These are phyloP conservation scores for Fonsecaea monophora DNA, from an alignment of 2,329 filamentous ascomycete species.

Conservation along the genomic window DNA sequence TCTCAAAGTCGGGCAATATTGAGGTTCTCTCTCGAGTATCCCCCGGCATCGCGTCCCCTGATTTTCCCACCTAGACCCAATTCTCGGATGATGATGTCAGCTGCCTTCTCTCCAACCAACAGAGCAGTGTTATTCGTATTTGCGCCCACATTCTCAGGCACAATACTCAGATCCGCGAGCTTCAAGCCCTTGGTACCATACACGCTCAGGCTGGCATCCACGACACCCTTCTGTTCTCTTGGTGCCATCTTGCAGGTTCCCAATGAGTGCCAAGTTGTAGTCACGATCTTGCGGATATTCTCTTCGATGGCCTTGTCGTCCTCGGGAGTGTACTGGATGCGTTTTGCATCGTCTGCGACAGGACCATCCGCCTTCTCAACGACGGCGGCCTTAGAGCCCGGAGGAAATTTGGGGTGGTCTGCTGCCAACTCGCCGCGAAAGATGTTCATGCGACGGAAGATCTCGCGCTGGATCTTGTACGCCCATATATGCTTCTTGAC, in stretches of 20 bases:
- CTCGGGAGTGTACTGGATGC: conserved; percentile 58
- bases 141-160: conserved; percentile 47
- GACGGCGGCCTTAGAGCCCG: conserved; percentile 53
- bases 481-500: conserved; percentile 62
- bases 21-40: not conserved
- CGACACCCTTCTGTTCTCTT: conserved; percentile 51
- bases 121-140: conserved; percentile 58
- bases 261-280: conserved; percentile 36
- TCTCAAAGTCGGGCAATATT: too few relatives aligned
- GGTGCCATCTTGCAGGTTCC: conserved; percentile 56
- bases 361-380: conserved; percentile 38
- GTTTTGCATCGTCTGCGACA: conserved; percentile 40
- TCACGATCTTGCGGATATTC: conserved; percentile 28
- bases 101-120: conserved; percentile 54
- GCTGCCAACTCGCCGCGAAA: conserved; percentile 54
- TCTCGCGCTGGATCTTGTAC: conserved; percentile 71
- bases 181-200: conserved; percentile 53
- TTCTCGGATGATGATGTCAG: conserved; percentile 43
- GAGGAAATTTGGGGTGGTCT: conserved; percentile 49
- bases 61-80: too few relatives aligned
- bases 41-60: too few relatives aligned
- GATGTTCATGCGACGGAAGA: conserved; percentile 62
- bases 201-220: conserved; percentile 52
- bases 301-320: conserved; percentile 57
- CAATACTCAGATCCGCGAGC: conserved; percentile 42